phyloP scores from a whole-genome alignment of 768 basidiomycete species.

The Mycena filopes region DNA sequence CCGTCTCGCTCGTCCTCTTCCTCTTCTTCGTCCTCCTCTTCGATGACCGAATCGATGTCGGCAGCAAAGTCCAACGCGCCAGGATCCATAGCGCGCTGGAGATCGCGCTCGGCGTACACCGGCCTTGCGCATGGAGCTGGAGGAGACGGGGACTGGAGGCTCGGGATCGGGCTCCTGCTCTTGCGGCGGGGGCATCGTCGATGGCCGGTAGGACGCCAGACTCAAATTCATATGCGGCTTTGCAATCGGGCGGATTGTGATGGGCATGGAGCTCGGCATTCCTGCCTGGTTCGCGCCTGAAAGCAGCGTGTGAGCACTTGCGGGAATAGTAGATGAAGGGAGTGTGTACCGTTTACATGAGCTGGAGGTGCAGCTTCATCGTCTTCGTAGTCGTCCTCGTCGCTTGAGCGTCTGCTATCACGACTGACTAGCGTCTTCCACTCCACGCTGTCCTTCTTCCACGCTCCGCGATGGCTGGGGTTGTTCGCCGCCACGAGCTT shows the following conservation, averaged over 20 bases:
- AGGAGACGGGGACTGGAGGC: conserved; percentile 47
- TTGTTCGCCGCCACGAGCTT: conserved; percentile 75
- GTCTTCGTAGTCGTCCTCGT: conserved; percentile 47
- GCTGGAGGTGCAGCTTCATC: conserved; percentile 18
- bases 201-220: conserved; percentile 68
- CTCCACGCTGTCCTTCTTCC: conserved; percentile 70
- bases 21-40: conserved; percentile 58
- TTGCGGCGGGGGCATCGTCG: conserved; percentile 52
- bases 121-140: conserved; percentile 67
- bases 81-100: conserved; percentile 70
- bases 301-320: conserved; percentile 18
- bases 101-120: conserved; percentile 76
- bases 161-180: conserved; percentile 40
- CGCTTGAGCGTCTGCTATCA: conserved; percentile 39
- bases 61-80: conserved; percentile 71
- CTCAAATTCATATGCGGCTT: conserved; percentile 53
- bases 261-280: conserved; percentile 69
- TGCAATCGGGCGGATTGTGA: conserved; percentile 60
- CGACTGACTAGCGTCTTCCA: conserved; percentile 70
- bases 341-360: conserved; percentile 13
- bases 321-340: neutral
- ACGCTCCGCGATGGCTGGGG: conserved; percentile 78
- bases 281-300: conserved; percentile 32
- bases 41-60: conserved; percentile 2
- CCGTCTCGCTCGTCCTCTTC: too few relatives aligned